Base-by-base conservation (phyloP, 83 land plant species). In the Diphasiastrum complanatum region DNA sequence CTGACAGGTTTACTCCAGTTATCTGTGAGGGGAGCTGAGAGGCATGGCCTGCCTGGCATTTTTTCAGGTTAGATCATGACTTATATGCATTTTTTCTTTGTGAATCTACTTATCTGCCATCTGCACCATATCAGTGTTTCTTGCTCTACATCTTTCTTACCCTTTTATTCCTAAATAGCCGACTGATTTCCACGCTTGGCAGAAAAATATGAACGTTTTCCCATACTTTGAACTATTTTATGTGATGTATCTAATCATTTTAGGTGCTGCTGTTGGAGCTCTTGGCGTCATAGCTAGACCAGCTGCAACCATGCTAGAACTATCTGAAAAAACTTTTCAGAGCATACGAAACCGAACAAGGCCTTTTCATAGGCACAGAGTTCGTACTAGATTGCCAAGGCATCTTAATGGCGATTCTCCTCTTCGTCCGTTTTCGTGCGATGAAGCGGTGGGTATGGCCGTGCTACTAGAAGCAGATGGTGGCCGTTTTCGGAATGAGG, bases 1-100 rank as follows among this genome's bases (percentile, higher is more conserved):
- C 78, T 95, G 26, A 95, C 99, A 51, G 99, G 99, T 35, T 76
- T 95, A 3, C 95, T 95, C 16, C 97, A 95, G 56, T 86, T 84
- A 20, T 92, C 99, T 30, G 76, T 95, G 18, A 78, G 70, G 64
- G 99, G 93, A 63, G 99, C 90, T 63, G 99, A 90, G 62, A 82
- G 77, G 69, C 95, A 91, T 76, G 99, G 99, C 10, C 78, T 95
- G 54, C 97, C 97, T 41, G 99, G 99, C 49, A 77, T 86, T 33
- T 29, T 95, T 23, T 95, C 95, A 63, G 99, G 99, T 87, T n/a
- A n/a, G n/a, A n/a, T n/a, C n/a, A n/a, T n/a, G n/a, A n/a, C n/a
- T n/a, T n/a, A n/a, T n/a, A n/a, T n/a, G n/a, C n/a, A n/a, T n/a
- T n/a, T n/a, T n/a, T n/a, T n/a, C n/a, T n/a, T n/a, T n/a, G n/a